A percentile compares a stretch with the other conserved stretches of the same genome.
Conservation (phyloP, 176 grass and related monocot species). For the Typha latifolia region DNA sequence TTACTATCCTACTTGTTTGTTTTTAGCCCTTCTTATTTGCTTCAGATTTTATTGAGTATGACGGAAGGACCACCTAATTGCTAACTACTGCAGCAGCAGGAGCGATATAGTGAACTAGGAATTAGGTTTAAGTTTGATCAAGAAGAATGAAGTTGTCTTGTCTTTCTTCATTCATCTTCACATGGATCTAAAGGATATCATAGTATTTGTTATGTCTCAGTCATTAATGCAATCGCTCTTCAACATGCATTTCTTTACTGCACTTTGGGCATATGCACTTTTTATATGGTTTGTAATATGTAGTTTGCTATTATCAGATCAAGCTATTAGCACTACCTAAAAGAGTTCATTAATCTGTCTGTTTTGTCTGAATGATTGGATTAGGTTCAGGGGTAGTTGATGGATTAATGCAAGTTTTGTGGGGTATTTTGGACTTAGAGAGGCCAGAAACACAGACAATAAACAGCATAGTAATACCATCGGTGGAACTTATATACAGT, state of each 20-base stretch:
- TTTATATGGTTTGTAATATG: not conserved
- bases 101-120: too few species aligned
- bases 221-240: too few species aligned
- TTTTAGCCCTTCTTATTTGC: not conserved
- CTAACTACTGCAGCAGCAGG: too few species aligned
- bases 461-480: conserved; percentile 91
- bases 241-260: too few species aligned
- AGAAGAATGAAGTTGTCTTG: too few species aligned
- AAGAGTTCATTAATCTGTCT: not conserved
- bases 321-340: not conserved
- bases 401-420: conserved; percentile 93
- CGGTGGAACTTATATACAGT: conserved; percentile 93
- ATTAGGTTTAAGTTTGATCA: too few species aligned
- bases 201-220: too few species aligned
- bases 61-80: too few species aligned
- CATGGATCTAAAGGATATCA: too few species aligned
- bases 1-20: not conserved
- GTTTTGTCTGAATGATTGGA: not conserved
- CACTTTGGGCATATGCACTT: not conserved
- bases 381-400: conserved; percentile 76
- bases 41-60: too few species aligned
- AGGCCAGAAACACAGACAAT: conserved; percentile 89
- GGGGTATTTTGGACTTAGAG: conserved; percentile 84
- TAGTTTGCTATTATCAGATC: not conserved
- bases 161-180: too few species aligned